These are phyloP conservation scores for Penicillium lagena DNA, from an alignment of 495 filamentous ascomycete genomes.

Conservation along the genomic window DNA sequence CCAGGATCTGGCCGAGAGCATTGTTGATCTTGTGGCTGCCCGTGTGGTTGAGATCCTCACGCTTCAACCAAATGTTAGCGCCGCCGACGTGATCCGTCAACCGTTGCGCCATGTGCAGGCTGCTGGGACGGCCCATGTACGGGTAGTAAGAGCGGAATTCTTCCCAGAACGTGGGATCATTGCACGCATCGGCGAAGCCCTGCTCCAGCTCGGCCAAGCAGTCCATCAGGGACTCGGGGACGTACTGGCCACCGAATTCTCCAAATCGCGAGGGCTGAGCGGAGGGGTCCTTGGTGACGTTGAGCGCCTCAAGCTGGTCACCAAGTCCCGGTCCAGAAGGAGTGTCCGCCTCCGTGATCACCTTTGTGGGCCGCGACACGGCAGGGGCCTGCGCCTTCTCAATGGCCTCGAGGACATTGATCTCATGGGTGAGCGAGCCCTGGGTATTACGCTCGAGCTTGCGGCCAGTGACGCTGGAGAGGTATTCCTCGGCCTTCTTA, in stretches of 20 bases:
- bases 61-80: conserved; percentile 93
- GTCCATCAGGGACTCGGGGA: conserved; percentile 96
- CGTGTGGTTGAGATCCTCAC: conserved; percentile 88
- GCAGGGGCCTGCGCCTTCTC: conserved; percentile 41
- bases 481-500: conserved; percentile 79
- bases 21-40: conserved; percentile 97
- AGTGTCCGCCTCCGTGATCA: conserved; percentile 55
- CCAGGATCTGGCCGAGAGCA: conserved; percentile 80
- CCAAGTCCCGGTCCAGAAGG: conserved; percentile 53
- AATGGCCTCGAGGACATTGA: conserved; percentile 51
- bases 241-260: conserved; percentile 97
- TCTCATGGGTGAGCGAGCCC: conserved; percentile 25
- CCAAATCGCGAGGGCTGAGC: conserved; percentile 81
- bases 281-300: conserved; percentile 42
- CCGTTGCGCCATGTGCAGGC: conserved; percentile 80
- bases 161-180: conserved; percentile 92
- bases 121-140: conserved; percentile 93
- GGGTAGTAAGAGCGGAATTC: conserved; percentile 95
- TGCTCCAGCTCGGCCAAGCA: conserved; percentile 84
- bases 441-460: conserved; percentile 33
- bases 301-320: conserved; percentile 71
- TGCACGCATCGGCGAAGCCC: conserved; percentile 80
- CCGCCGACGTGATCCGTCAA: conserved; percentile 85
- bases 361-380: conserved; percentile 34
- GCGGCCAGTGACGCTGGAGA: conserved; percentile 70